Conservation (phyloP, 2,329 filamentous ascomycete genomes). For the Neodidymelliopsis sp. region DNA sequence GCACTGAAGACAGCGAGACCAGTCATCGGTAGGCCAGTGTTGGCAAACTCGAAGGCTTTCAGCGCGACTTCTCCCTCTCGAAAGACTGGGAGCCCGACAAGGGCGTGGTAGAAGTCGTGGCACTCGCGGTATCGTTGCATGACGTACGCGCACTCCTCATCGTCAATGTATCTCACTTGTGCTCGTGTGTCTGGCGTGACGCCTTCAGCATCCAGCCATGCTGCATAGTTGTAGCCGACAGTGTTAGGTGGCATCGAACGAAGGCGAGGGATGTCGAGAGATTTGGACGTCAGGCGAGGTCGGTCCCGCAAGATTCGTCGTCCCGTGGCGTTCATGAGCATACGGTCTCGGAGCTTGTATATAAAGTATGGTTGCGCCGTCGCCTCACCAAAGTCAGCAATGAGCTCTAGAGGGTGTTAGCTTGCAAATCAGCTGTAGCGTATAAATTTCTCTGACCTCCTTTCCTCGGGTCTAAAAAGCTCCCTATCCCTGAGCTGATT, state of each 20-base stretch:
- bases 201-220: slow-evolving; percentile 92
- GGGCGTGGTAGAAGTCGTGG: slow-evolving; percentile 96
- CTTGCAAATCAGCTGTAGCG: not conserved
- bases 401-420: slow-evolving; percentile 70
- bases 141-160: slow-evolving; percentile 95
- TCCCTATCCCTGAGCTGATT: slow-evolving; percentile 66
- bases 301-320: slow-evolving; percentile 90
- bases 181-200: slow-evolving; percentile 90
- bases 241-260: slow-evolving; percentile 75
- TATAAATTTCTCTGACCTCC: slow-evolving; percentile 62
- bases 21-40: slow-evolving; percentile 94
- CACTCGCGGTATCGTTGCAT: slow-evolving; percentile 98
- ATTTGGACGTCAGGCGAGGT: slow-evolving; percentile 82
- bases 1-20: slow-evolving; percentile 81
- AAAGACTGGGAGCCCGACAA: slow-evolving; percentile 88
- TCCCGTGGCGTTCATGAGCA: slow-evolving; percentile 84
- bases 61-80: slow-evolving; percentile 97
- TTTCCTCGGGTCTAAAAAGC: slow-evolving; percentile 77
- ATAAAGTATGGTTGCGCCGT: slow-evolving; percentile 97
- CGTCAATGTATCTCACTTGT: slow-evolving; percentile 86
- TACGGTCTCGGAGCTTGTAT: slow-evolving; percentile 85
- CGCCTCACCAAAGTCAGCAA: slow-evolving; percentile 91
- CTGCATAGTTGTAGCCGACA: slow-evolving; percentile 82
- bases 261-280: slow-evolving; percentile 72
- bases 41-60: slow-evolving; percentile 97